A percentile compares a stretch with the other conserved stretches of the same genome.
Conservation (phyloP, 495 filamentous ascomycete genomes). For the Letharia columbiana region DNA sequence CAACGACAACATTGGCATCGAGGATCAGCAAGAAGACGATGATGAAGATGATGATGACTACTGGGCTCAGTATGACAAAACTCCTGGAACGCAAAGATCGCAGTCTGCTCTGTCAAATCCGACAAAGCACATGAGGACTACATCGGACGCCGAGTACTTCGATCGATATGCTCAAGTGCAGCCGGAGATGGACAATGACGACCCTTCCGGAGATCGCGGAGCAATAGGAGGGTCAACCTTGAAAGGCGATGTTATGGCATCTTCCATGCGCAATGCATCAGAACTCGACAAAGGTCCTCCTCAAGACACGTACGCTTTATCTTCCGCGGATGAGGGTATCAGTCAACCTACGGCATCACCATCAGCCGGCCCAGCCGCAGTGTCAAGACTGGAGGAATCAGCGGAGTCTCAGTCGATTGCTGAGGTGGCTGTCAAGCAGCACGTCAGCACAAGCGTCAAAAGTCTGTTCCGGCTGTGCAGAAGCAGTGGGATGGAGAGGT, state of each 20-base stretch:
- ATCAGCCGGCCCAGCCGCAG: constrained; percentile 49
- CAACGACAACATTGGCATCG: constrained; percentile 18
- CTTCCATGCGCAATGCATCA: constrained; percentile 32
- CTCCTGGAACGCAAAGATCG: constrained; percentile 55
- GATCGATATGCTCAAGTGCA: constrained; percentile 83
- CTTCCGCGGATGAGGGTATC: constrained; percentile 22
- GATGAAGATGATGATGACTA: constrained; percentile 85
- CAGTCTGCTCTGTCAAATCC: constrained; percentile 43
- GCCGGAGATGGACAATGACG: constrained; percentile 82
- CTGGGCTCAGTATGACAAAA: constrained; percentile 89
- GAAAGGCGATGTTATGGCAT: constrained; percentile 41
- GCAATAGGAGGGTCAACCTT: constrained; percentile 46
- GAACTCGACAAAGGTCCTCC: constrained; percentile 24
- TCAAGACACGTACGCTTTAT: neutral
- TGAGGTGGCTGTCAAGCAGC: constrained; percentile 79
- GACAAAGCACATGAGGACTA: constrained; percentile 32
- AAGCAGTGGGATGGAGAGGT: constrained; percentile 68
- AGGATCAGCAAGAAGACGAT: constrained; percentile 25
- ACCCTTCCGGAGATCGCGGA: constrained; percentile 55
- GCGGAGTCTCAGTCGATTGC: constrained; percentile 56
- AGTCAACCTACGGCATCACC: constrained; percentile 41
- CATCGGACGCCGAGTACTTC: constrained; percentile 70
- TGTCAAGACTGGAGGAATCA: constrained; percentile 58
- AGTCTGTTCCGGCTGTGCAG: constrained; percentile 76
- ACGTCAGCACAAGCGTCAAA: constrained; percentile 80